Conservation (phyloP, 2,329 filamentous ascomycete species). For the Diaporthe sp. region DNA sequence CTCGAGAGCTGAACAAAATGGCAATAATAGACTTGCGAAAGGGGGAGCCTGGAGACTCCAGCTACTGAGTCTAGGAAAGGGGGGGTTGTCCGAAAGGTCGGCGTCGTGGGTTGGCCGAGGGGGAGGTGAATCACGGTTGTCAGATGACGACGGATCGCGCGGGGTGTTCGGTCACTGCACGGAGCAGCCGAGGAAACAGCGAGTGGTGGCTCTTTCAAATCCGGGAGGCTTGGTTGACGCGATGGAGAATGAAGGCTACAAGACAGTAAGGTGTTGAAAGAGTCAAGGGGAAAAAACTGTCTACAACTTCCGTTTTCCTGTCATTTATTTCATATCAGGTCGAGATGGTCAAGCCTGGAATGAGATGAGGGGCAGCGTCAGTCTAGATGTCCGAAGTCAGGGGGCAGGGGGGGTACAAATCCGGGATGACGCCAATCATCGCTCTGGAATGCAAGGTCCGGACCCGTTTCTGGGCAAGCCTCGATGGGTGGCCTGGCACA, state of each 20-base stretch:
- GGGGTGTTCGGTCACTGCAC: conserved; percentile 14
- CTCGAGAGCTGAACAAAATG: conserved; percentile 29
- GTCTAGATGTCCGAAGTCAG: conserved; percentile 12
- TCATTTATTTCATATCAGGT: conserved; percentile 8
- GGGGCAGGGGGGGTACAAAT: background rate
- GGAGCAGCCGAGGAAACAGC: conserved; percentile 17
- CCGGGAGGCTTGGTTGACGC: background rate
- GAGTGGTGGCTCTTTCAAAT: conserved; percentile 2
- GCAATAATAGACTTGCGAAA: conserved; percentile 27
- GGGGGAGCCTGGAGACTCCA: conserved; percentile 7
- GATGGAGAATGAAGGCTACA: background rate
- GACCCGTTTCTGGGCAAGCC: conserved; percentile 36
- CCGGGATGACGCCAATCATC: conserved; percentile 33
- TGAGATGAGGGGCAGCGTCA: conserved; percentile 30
- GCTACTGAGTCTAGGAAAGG: conserved; percentile 22
- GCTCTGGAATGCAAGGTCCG: conserved; percentile 34
- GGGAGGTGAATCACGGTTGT: conserved; percentile 29
- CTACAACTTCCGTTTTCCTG: background rate
- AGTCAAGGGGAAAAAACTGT: background rate
- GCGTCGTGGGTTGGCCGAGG: conserved; percentile 20
- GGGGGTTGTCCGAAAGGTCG: conserved; percentile 12
- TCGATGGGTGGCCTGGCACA: conserved; percentile 28
- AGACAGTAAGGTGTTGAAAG: background rate
- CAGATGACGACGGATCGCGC: conserved; percentile 35
- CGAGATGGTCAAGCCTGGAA: conserved; percentile 10